phyloP scores from a whole-genome alignment of 495 filamentous ascomycete species.

The Penicillium herquei region DNA sequence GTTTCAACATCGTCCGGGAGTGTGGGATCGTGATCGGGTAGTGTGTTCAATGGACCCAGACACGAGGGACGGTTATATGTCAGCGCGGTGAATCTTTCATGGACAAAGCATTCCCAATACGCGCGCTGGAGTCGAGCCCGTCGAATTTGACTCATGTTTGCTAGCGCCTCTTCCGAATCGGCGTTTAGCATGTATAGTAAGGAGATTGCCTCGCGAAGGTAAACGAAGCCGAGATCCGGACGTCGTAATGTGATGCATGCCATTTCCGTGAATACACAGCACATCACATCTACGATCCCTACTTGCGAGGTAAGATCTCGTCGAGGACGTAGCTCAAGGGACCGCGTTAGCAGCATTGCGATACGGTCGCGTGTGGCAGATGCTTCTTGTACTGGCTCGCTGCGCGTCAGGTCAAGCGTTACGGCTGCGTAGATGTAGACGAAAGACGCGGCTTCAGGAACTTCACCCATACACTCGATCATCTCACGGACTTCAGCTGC shows the following conservation, averaged over 20 bases:
- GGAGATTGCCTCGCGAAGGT: constrained; percentile 31
- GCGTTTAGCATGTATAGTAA: constrained; percentile 27
- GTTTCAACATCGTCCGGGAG: constrained; percentile 15
- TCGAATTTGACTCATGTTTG: constrained; percentile 13
- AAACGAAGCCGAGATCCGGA: constrained; percentile 29
- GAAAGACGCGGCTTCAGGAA: constrained; percentile 22
- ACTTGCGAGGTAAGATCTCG: constrained; percentile 19
- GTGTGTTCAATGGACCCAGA: constrained; percentile 12
- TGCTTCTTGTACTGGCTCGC: constrained; percentile 10
- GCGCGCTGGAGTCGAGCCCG: constrained; percentile 27
- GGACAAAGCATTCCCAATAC: constrained; percentile 35
- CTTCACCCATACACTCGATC: constrained; percentile 20
- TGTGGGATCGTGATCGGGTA: constrained; percentile 26
- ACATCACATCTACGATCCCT: constrained; percentile 19
- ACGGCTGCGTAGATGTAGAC: constrained; percentile 29
- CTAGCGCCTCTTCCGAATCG: constrained; percentile 15
- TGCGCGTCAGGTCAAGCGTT: constrained; percentile 25
- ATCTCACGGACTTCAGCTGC: constrained; percentile 18
- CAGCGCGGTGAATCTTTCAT: constrained; percentile 31
- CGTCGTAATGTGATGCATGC: constrained; percentile 24
- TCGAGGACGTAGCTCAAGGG: constrained; percentile 24
- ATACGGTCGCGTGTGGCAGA: constrained; percentile 9
- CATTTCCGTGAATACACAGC: constrained; percentile 26
- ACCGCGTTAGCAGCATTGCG: constrained; percentile 18
- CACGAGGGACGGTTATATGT: constrained; percentile 22